Conservation (phyloP, 1,139 yeast species). For the Debaryomycetaceae sp. region DNA sequence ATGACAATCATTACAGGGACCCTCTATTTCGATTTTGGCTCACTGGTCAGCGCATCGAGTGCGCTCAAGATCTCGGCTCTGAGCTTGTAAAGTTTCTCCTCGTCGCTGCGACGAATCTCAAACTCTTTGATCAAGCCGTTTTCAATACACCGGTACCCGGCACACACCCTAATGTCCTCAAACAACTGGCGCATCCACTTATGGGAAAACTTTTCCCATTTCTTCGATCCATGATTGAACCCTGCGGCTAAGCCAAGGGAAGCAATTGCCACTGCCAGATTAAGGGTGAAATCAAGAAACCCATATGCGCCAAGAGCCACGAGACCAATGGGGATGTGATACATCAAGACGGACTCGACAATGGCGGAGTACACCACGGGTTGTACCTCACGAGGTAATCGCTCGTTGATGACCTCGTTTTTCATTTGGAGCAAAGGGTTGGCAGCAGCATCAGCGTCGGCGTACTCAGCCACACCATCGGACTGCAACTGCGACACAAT, state of each 20-base stretch:
- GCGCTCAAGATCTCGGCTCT: slow-evolving; percentile 18
- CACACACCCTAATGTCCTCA: slow-evolving; percentile 32
- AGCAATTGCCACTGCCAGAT: slow-evolving; percentile 32
- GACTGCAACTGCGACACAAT: slow-evolving; percentile 26
- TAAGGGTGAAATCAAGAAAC: slow-evolving; percentile 30
- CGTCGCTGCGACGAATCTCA: slow-evolving; percentile 21
- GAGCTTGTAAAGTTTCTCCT: slow-evolving; percentile 12
- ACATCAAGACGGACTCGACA: slow-evolving; percentile 28
- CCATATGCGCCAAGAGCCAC: slow-evolving; percentile 30
- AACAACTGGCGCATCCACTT: slow-evolving; percentile 28
- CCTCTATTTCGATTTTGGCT: not conserved
- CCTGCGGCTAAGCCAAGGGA: slow-evolving; percentile 42
- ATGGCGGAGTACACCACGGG: slow-evolving; percentile 32
- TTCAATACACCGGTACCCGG: slow-evolving; percentile 37
- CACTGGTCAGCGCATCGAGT: not conserved
- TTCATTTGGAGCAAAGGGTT: slow-evolving; percentile 36
- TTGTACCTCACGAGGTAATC: slow-evolving; percentile 32
- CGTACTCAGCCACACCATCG: slow-evolving; percentile 11
- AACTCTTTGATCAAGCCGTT: slow-evolving; percentile 36
- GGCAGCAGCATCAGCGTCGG: slow-evolving; percentile 7
- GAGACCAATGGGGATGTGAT: slow-evolving; percentile 37
- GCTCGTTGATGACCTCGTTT: slow-evolving; percentile 22
- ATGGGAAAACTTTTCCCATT: slow-evolving; percentile 29
- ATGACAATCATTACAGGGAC: no score
- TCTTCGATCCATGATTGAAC: slow-evolving; percentile 38